These are phyloP conservation scores for Podaxis mareebaensis DNA, from an alignment of 768 basidiomycete genomes.

Conservation along the genomic window DNA sequence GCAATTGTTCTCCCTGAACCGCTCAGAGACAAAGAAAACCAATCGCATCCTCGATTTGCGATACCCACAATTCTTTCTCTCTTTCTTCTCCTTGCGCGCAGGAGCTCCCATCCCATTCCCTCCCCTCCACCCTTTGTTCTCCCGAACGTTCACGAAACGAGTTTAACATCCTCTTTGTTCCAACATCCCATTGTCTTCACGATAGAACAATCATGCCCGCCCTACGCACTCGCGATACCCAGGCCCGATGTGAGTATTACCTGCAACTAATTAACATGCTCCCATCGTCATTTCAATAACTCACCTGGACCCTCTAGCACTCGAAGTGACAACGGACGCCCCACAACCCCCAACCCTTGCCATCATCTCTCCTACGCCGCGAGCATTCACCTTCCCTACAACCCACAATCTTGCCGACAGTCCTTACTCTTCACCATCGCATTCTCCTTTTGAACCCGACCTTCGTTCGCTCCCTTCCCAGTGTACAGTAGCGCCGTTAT, in stretches of 20 bases:
- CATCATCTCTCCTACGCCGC: slow-evolving; percentile 71
- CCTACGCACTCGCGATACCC: slow-evolving; percentile 77
- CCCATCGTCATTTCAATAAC: slow-evolving; percentile 7
- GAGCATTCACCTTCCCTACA: slow-evolving; percentile 69
- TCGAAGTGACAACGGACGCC: slow-evolving; percentile 74
- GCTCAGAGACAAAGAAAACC: slow-evolving; percentile 51
- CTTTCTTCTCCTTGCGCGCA: slow-evolving; percentile 38
- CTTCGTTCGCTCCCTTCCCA: slow-evolving; percentile 50
- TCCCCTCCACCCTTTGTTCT: slow-evolving; percentile 32
- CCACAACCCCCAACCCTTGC: slow-evolving; percentile 52
- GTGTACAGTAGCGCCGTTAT: slow-evolving; percentile 38
- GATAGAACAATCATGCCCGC: slow-evolving; percentile 67
- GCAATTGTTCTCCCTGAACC: slow-evolving; percentile 62
- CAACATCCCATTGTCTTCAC: slow-evolving; percentile 24
- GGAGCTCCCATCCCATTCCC: slow-evolving; percentile 31
- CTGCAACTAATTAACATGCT: slow-evolving; percentile 4
- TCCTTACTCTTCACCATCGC: slow-evolving; percentile 66
- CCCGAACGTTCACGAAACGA: slow-evolving; percentile 27
- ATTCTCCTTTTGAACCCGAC: slow-evolving; percentile 76
- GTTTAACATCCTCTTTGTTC: slow-evolving; percentile 27
- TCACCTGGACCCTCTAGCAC: slow-evolving; percentile 43
- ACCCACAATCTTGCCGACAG: slow-evolving; percentile 63
- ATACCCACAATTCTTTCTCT: slow-evolving; percentile 50
- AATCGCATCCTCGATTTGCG: slow-evolving; percentile 39
- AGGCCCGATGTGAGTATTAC: slow-evolving; percentile 43